Evolutionary conservation across 2,329 filamentous ascomycete genomes (phyloP).

Genomic region (Fusarium hostae): DNA sequence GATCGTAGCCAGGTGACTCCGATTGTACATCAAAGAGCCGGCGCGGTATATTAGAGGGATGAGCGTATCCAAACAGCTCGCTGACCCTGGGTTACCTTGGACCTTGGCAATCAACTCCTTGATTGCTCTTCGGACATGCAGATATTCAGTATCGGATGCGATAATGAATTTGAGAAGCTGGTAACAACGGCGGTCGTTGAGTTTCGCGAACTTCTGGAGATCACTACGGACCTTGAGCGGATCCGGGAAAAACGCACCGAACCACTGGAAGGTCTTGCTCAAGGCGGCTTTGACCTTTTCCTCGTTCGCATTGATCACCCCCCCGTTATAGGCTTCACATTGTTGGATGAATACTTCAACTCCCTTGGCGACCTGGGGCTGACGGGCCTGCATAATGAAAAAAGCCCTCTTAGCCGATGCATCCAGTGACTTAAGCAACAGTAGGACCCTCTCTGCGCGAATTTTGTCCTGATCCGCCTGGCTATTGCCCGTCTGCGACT

Average conservation of each 20-base stretch:
- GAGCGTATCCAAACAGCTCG: constrained; percentile 80
- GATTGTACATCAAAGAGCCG: constrained; percentile 89
- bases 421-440: constrained; percentile 83
- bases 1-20: constrained; percentile 90
- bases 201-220: constrained; percentile 89
- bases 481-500: constrained; percentile 59
- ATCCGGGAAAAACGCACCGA: constrained; percentile 82
- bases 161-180: constrained; percentile 89
- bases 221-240: constrained; percentile 76
- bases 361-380: constrained; percentile 77
- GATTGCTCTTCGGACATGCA: constrained; percentile 88
- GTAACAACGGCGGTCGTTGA: constrained; percentile 89
- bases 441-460: constrained; percentile 83
- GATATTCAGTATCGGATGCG: constrained; percentile 87
- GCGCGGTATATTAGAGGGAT: constrained; percentile 85
- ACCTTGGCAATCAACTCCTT: constrained; percentile 89
- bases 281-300: constrained; percentile 77
- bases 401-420: constrained; percentile 85
- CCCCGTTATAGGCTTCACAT: constrained; percentile 92
- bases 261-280: constrained; percentile 76
- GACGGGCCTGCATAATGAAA: constrained; percentile 84
- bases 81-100: constrained; percentile 70
- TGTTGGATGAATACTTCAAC: constrained; percentile 80
- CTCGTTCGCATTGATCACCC: constrained; percentile 78
- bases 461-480: constrained; percentile 78